Evolutionary conservation across 2,329 filamentous ascomycete species (phyloP).

Genomic region (Coniochaeta hoffmannii): DNA sequence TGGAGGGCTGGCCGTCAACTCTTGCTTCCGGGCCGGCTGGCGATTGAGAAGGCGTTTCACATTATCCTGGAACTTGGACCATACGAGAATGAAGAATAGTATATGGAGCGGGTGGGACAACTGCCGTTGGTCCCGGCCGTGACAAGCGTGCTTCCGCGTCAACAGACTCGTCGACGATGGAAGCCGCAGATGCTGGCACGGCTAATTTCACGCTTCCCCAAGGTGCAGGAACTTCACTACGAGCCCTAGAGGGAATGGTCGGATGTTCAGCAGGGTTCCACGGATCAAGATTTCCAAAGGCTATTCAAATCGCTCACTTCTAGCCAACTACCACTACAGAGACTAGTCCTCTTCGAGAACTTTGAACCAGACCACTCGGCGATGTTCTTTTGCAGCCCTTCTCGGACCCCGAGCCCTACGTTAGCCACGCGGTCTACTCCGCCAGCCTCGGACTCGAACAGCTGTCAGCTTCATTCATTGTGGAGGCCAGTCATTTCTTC

Average conservation of each 20-base stretch:
- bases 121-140: constrained; percentile 20
- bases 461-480: too few relatives aligned
- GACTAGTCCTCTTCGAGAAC: constrained; percentile 20
- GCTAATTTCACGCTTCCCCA: constrained; percentile 21
- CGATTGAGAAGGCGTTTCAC: constrained; percentile 16
- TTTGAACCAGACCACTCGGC: constrained; percentile 22
- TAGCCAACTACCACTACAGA: neutral
- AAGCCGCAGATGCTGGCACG: constrained; percentile 17
- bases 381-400: constrained; percentile 10
- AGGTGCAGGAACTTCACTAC: constrained; percentile 22
- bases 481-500: too few relatives aligned
- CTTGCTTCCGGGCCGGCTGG: constrained; percentile 6
- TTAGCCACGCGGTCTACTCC: too few relatives aligned
- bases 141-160: constrained; percentile 21
- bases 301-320: neutral
- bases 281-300: constrained; percentile 5
- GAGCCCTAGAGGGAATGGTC: constrained; percentile 24
- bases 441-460: too few relatives aligned
- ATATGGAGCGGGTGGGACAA: constrained; percentile 17
- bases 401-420: constrained; percentile 12
- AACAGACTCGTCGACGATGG: constrained; percentile 24
- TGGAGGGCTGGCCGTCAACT: constrained; percentile 13
- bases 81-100: constrained; percentile 13
- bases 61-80: constrained; percentile 13
- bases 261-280: constrained; percentile 5